Conservation (phyloP, 140 eudicot genomes). For the Stevia rebaudiana region DNA sequence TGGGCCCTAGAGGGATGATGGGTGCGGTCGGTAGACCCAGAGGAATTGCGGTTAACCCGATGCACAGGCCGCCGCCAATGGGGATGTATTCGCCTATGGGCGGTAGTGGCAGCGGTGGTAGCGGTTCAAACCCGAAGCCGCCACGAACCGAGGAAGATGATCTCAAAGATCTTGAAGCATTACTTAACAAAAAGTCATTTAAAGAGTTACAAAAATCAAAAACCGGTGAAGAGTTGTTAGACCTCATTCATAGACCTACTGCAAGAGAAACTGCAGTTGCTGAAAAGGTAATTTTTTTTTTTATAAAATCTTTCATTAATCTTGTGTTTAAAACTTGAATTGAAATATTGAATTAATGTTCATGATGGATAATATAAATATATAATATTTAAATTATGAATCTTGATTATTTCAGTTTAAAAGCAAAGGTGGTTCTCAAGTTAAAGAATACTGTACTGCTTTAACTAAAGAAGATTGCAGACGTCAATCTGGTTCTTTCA, state of each 20-base stretch:
- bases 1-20: slow-evolving; percentile 66
- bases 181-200: slow-evolving; percentile 80
- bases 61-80: slow-evolving; percentile 55
- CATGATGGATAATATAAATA: not conserved
- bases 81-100: slow-evolving; percentile 41
- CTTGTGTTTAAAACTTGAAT: too few species aligned
- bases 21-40: slow-evolving; percentile 59
- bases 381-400: not conserved
- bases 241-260: slow-evolving; percentile 89
- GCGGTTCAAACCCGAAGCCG: slow-evolving; percentile 36
- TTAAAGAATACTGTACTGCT: slow-evolving; percentile 85
- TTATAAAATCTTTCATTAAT: not conserved
- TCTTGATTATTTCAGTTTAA: slow-evolving; percentile 55
- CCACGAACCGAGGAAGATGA: slow-evolving; percentile 82
- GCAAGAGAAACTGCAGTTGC: slow-evolving; percentile 93
- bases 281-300: slow-evolving; percentile 55
- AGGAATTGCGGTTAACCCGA: slow-evolving; percentile 65
- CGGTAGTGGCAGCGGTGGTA: slow-evolving; percentile 4
- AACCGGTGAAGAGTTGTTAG: slow-evolving; percentile 90
- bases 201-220: slow-evolving; percentile 85
- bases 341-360: too few species aligned
- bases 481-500: slow-evolving; percentile 78
- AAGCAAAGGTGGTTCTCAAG: slow-evolving; percentile 97
- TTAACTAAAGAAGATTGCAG: slow-evolving; percentile 95
- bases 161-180: slow-evolving; percentile 84